Conservation (phyloP, 2,329 filamentous ascomycete species). For the Xylariales sp. region DNA sequence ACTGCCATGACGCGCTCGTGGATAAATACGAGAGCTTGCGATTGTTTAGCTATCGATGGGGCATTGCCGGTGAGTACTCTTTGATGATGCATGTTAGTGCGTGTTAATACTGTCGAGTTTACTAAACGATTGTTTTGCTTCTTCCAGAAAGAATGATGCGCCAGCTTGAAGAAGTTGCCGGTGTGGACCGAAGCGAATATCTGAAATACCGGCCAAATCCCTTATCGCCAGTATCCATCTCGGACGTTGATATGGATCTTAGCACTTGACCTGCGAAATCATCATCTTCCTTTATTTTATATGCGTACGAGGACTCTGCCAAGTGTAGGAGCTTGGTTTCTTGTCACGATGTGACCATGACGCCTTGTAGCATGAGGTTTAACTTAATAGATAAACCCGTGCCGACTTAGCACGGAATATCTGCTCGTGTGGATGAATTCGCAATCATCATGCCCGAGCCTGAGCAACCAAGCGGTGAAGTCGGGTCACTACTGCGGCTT, state of each 20-base stretch:
- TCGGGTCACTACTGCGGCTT: too few relatives aligned
- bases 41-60: slow-evolving; percentile 27
- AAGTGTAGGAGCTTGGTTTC: too few relatives aligned
- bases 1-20: slow-evolving; percentile 21
- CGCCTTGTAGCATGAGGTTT: too few relatives aligned
- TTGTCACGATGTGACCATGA: too few relatives aligned
- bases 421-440: too few relatives aligned
- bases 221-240: slow-evolving; percentile 10
- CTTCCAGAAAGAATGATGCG: slow-evolving; percentile 26
- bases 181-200: slow-evolving; percentile 21
- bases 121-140: too few relatives aligned
- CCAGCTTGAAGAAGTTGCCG: slow-evolving; percentile 20
- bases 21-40: slow-evolving; percentile 28
- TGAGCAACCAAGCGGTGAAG: too few relatives aligned
- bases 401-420: too few relatives aligned
- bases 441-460: too few relatives aligned
- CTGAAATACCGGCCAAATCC: slow-evolving; percentile 15
- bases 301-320: too few relatives aligned
- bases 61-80: slow-evolving; percentile 24
- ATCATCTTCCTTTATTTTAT: too few relatives aligned
- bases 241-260: slow-evolving; percentile 6
- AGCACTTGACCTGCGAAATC: slow-evolving; percentile 3
- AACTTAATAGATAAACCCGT: too few relatives aligned
- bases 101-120: not conserved
- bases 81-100: not conserved